Evolutionary conservation across 306 rosid species (phyloP).

Genomic region (Senna tora): DNA sequence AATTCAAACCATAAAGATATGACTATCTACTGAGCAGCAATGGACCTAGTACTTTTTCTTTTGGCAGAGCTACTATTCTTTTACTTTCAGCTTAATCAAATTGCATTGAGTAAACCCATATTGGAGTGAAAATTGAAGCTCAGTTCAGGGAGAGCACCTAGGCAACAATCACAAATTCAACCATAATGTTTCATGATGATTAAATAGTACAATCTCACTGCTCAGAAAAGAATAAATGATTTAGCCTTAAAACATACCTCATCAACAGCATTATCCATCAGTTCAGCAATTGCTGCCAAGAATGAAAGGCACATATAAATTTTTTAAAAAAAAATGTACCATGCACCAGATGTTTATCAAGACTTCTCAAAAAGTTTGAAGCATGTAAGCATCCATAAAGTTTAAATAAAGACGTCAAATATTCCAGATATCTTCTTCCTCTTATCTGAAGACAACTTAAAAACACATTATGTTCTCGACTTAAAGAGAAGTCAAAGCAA

Average conservation of each 20-base stretch:
- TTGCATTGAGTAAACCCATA: not conserved
- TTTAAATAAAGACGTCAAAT: slow-evolving; percentile 18
- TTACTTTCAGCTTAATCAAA: not conserved
- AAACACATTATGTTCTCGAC: slow-evolving; percentile 16
- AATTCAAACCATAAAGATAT: not conserved
- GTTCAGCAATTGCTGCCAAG: slow-evolving; percentile 93
- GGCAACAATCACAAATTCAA: slow-evolving; percentile 25
- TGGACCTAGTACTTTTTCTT: not conserved
- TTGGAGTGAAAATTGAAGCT: not conserved
- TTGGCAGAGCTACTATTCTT: not conserved
- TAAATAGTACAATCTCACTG: slow-evolving; percentile 9
- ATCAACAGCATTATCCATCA: slow-evolving; percentile 92
- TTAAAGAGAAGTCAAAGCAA: not conserved
- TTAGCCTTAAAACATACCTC: slow-evolving; percentile 59
- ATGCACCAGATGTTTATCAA: slow-evolving; percentile 1
- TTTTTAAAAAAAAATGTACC: slow-evolving; percentile 4
- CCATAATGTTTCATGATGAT: slow-evolving; percentile 10
- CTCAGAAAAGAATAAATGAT: slow-evolving; percentile 30
- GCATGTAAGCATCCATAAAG: slow-evolving; percentile 26
- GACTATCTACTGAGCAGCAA: not conserved
- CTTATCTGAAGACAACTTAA: slow-evolving; percentile 6
- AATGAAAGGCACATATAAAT: slow-evolving; percentile 28
- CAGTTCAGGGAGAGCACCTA: not conserved
- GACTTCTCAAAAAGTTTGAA: slow-evolving; percentile 18
- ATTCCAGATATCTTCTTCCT: slow-evolving; percentile 20